Base-by-base conservation (phyloP, 768 basidiomycete genomes). In the Termitomyces sp. region DNA sequence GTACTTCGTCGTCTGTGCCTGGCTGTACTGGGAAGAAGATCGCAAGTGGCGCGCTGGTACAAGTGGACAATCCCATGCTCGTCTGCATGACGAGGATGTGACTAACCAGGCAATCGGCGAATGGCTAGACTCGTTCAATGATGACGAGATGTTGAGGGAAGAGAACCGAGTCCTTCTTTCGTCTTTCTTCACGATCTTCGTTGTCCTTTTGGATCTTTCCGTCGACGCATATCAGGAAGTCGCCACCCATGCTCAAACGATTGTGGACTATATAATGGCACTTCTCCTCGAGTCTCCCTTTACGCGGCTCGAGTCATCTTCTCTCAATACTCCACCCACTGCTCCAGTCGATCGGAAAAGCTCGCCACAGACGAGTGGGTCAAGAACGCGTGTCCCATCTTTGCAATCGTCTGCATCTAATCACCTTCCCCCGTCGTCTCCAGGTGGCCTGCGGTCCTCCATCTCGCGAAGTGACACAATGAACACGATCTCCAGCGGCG, bases 1-100 rank as follows among this genome's bases (percentile, higher is more conserved):
- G 7, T 91, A 91, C 75, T 94, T 98, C 63, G 91, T 96, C 47
- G 85, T 94, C 39, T 97, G 96, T 59, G 94, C 96, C 1, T 98
- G 96, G 95, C 74, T 93, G 9, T 95, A 97, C 67, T 91, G 91
- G 85, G 94, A 97, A 66, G 91, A 95, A 68, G 91, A 96, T 63
- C 73, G 86, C 49, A 81, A 78, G 57, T 85, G 87, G 82, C 72
- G 79, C 65, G 61, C 73, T 52, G 65, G 77, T 63, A 61, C 69
- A 16, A 70, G 56, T 63, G 68, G 69, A 14, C 68, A 72, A 44
- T 67, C 69, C 52, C 67, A 66, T 47, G 49, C 66, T 16, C 67
- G 69, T 50, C 55, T 72, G 30, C 75, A 77, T 30, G 85, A 87
- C 47, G 88, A 91, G n/a, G 89, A 92, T 53, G 66, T 89, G 54